Base-by-base conservation (phyloP, 2,329 filamentous ascomycete genomes). In the Intubia oerlemansii region DNA sequence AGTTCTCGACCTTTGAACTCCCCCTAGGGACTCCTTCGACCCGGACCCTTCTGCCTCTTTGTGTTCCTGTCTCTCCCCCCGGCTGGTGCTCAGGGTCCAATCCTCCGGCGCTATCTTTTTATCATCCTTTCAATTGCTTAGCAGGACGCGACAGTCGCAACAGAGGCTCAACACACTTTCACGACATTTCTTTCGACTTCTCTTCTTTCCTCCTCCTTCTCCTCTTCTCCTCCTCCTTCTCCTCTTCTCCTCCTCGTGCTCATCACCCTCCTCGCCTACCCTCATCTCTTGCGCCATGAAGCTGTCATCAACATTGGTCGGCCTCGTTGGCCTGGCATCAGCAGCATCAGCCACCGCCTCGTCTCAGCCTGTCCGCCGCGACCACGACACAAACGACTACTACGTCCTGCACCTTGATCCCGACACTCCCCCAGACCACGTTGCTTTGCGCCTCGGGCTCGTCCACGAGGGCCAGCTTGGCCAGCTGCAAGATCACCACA, bases 391-490 rank as follows among this genome's bases (percentile, higher is more conserved):
- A 22, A 69, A 82, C 51, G 85, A 98, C 50, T 95, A 91, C 54
- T 93, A 95, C 48, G 82, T 90, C 38, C 60, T 98, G 26, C 78
- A 93, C 39, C 64, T 98, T 43, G 66, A 75, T 34, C 54, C 65
- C 10, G 57, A 63, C 21, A 58, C 65, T 6, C 59, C 68, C 10
- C 81, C 82, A 11, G 52, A 63, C 15, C 59, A 74, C 23, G 59
- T 93, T 37, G 82, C 82, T 17, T 53, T 57, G 25, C 61, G 68
- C 14, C 56, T 98, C 7, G 81, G 79, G 13, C 57, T 92, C 27
- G 59, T 64, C 25, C 73, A 92, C 49, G 78, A 93, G 42, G 85
- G 85, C 21, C 66, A 66, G 26, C 60, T 95, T 12, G 77, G 78
- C 38, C 66, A 79, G 43, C 62, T 98, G 23, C 55, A 66, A 26